Base-by-base conservation (phyloP, 1,284 basidiomycete species). In the Cutaneotrichosporon cavernicola region DNA sequence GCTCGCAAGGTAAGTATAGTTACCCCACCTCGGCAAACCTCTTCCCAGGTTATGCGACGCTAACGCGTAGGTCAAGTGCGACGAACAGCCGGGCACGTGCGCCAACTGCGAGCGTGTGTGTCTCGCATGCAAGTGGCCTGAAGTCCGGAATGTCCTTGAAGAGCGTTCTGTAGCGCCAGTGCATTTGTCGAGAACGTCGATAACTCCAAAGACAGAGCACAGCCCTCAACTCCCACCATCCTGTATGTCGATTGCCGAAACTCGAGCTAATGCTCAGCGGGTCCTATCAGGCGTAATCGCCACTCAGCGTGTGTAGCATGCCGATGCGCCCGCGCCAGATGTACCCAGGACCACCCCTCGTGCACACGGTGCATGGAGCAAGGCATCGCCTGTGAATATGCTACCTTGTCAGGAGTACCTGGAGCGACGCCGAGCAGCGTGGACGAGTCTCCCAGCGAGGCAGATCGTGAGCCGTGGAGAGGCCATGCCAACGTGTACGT, bases 71-170 rank as follows among this genome's bases (percentile, higher is more conserved):
- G 65, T 70, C 46, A 71, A 71, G 56, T 71, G 70, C 43, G 70
- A 71, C 38, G 70, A 71, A 38, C 56, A 60, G 16, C 68, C 70
- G 1, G 70, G 66, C 0, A 68, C 60, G 1, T 71, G 70, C 38
- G 62, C 58, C 40, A 71, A 71, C 56, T 71, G 70, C 65, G 64
- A 67, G 59, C 64, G 68, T 10, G 65, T 69, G 11, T 52, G 63
- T 14, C 55, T 69, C 3, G 64, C 56, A 7, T 71, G 70, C 60
- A 55, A 61, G 4, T 71, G 70, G 70, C 65, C 70, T 2, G 62
- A 47, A 13, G 64, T 68, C 13, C 63, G 63, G 14, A 63, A 66
- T 22, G 67, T 70, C 13, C 53, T 67, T 3, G 63, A 66, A 14
- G 65, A 68, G 30, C 62, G 62, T 0, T 53, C 57, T 2, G 55